Evolutionary conservation across 106 monocot species (phyloP), one percentile per base, ranked within the genome.

Genomic region (Triglochin maritima): DNA sequence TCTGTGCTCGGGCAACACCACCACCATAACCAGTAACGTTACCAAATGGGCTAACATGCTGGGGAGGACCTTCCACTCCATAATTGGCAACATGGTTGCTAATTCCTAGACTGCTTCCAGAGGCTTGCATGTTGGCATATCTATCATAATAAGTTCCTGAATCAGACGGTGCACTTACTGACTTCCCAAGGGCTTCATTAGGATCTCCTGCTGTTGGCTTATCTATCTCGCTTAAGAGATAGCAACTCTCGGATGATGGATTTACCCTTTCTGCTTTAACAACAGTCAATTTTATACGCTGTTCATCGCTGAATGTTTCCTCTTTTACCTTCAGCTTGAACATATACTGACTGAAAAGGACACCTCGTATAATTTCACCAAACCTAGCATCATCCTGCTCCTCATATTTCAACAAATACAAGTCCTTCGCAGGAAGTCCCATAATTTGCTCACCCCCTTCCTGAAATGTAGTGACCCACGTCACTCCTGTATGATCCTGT

Each of bases 301-400:
- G 80, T 47, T 89, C 94, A 70, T 94, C 94, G 59, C 81, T 86
- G 64, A 78, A 89, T 11, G 82, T 87, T 60, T 94, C 94, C 73
- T 94, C 94, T 62, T 84, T 84, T 1, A 94, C 76, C 71, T 89
- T 94, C 73, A 94, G 50, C 72, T 94, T 94, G 74, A 94, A 82
- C 5, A 84, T 44, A 76, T 76, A 94, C 45, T 81, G 71, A 53
- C 80, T 76, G 51, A 82, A 94, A 17, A 84, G 73, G 5, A 82
- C 78, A 4, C 69, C 72, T 10, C 80, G 57, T 8, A 94, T 60
- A 59, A 84, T 69, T 59, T 87, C 89, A n/a, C 82, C 72, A 77
- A 89, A 94, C 52, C 76, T 81, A 8, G 49, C 74, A 62, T 86
- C 84, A 71, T 94, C 89, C 59, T 94, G 86, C 41, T 93, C 84